A percentile compares a stretch with the other conserved stretches of the same genome.
phyloP scores from a whole-genome alignment of 768 basidiomycete species.

The Mycena metata region DNA sequence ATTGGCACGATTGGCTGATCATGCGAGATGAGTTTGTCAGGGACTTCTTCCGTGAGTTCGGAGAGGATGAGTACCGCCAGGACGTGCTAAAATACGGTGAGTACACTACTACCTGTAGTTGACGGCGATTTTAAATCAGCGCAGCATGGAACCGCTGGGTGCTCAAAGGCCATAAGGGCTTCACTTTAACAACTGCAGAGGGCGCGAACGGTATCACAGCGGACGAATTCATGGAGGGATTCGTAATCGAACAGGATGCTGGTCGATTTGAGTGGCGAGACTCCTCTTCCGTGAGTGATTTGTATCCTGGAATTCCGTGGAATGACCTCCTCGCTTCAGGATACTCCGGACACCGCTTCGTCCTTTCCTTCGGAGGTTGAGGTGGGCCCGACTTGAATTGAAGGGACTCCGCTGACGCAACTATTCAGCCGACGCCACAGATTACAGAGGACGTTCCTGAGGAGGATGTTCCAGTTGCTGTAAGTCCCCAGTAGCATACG shows the following conservation, averaged over 20 bases:
- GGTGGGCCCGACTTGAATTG: too few species aligned
- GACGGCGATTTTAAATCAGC: background rate
- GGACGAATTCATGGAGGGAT: constrained; percentile 48
- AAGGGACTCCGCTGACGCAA: too few species aligned
- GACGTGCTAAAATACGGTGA: constrained; percentile 56
- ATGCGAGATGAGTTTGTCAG: constrained; percentile 52
- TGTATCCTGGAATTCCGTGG: too few species aligned
- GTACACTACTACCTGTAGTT: constrained; percentile 23
- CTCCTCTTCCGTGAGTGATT: background rate
- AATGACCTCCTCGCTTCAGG: background rate
- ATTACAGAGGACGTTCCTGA: too few species aligned
- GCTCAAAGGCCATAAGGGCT: constrained; percentile 57
- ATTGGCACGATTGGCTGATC: constrained; percentile 59
- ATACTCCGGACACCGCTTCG: background rate
- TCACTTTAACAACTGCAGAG: constrained; percentile 54
- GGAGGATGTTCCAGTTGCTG: too few species aligned
- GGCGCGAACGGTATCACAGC: constrained; percentile 49
- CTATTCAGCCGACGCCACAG: too few species aligned
- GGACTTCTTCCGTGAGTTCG: constrained; percentile 57
- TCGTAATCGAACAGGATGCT: constrained; percentile 23
- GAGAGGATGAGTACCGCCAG: constrained; percentile 55
- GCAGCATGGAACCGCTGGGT: constrained; percentile 57
- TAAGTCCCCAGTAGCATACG: too few species aligned
- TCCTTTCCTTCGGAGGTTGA: too few species aligned
- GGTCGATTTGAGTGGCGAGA: constrained; percentile 21